Base-by-base conservation (phyloP, 1,284 basidiomycete genomes). In the Malassezia obtusa region DNA sequence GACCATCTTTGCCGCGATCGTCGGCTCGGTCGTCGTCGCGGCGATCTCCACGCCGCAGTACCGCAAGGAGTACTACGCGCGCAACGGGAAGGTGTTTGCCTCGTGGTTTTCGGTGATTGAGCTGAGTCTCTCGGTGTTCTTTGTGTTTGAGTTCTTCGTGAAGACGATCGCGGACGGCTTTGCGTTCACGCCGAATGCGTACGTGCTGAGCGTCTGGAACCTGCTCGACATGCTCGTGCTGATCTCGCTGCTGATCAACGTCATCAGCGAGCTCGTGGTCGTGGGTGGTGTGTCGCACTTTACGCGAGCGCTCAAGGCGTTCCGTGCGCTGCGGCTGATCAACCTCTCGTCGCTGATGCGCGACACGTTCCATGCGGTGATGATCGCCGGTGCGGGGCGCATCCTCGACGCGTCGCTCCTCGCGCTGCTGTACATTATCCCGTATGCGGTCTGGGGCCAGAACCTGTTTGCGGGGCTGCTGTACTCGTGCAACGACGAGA, bases 361-460 rank as follows among this genome's bases (percentile, higher is more conserved):
- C 4, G 82, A 83, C 49, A 92, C 91, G 0, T 91, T 96, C 75
- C 83, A 92, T 68, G 84, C 84, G n/a, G 79, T 95, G 48, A 84
- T 95, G 68, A 84, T 95, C 53, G 86, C 87, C 2, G 92, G 91
- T 4, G 85, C 85, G 1, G 76, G 81, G 17, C 84, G 88, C 64
- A 91, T 98, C 58, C 63, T 94, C 49, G 89, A 95, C 64, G 92
- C 92, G 0, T 87, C 85, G 0, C 75, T 95, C 47, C 82, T 98
- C n/a, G 89, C 91, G 41, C 82, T 94, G 48, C 79, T 96, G 35
- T 77, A 96, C 77, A 85, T 96, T 80, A 87, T 98, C 61, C 92
- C 92, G 0, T 96, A 90, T 69, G 91, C 92, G 4, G 84, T 95
- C 1, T 96, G 92, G 91, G 92, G 90, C 5, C 81, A 90, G 55